These are phyloP conservation scores for Neurospora cerealis DNA, from an alignment of 495 filamentous ascomycete species.

Conservation along the genomic window DNA sequence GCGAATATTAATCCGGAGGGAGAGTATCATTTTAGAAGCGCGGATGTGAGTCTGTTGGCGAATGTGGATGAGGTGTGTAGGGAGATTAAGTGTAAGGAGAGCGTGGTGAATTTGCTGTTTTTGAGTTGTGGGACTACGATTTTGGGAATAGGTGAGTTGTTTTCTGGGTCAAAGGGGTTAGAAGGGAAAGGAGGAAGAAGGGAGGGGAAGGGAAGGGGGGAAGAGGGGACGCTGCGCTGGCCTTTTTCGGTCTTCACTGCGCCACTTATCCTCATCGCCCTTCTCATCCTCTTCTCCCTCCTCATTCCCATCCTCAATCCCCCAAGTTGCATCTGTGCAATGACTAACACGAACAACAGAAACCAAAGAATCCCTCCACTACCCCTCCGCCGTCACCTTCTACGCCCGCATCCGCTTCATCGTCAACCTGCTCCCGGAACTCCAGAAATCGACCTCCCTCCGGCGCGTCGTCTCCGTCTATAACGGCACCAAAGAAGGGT, in stretches of 20 bases:
- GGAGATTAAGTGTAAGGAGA: constrained; percentile 45
- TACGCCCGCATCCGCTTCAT: constrained; percentile 58
- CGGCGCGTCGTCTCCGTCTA: constrained; percentile 53
- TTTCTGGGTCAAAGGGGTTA: background rate
- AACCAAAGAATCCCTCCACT: constrained; percentile 49
- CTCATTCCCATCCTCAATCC: background rate
- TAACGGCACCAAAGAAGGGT: constrained; percentile 43
- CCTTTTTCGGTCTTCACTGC: background rate
- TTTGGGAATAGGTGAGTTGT: constrained; percentile 2
- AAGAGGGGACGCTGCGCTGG: background rate
- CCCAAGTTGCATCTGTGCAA: too few relatives aligned
- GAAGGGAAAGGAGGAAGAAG: background rate
- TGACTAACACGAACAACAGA: too few relatives aligned
- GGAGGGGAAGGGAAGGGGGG: background rate
- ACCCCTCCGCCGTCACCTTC: constrained; percentile 42
- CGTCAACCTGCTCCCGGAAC: constrained; percentile 50
- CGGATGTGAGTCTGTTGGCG: constrained; percentile 47
- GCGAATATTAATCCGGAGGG: constrained; percentile 40
- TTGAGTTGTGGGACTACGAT: constrained; percentile 38
- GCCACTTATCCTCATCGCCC: background rate
- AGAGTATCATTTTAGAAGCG: constrained; percentile 41
- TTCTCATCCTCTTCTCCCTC: background rate
- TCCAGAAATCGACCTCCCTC: constrained; percentile 34
- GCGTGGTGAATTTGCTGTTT: constrained; percentile 53
- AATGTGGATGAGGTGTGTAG: constrained; percentile 52